These are phyloP conservation scores for Liquidambar formosana DNA, from an alignment of 164 flowering plant genomes.

Conservation along the genomic window DNA sequence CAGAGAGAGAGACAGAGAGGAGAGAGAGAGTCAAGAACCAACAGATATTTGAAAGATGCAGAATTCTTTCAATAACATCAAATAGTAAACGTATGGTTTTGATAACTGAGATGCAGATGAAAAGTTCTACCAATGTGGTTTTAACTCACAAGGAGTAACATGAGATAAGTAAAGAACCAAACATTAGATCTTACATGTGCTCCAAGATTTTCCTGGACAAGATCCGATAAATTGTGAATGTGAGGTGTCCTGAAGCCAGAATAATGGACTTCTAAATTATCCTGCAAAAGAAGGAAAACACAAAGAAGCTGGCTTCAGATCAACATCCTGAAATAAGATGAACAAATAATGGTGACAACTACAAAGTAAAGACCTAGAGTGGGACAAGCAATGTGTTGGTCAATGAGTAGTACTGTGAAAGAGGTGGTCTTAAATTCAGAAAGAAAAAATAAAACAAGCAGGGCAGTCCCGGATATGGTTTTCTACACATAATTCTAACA, in stretches of 20 bases:
- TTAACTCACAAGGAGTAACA: background rate
- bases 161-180: background rate
- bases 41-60: background rate
- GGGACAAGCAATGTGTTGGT: background rate
- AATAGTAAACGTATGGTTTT: background rate
- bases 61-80: background rate
- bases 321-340: slow-evolving; percentile 5
- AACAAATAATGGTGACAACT: background rate
- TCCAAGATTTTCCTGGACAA: slow-evolving; percentile 68
- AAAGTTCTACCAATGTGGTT: background rate
- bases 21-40: background rate
- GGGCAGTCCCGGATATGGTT: too few relatives aligned
- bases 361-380: background rate
- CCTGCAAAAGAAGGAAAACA: slow-evolving; percentile 49
- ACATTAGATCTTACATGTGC: slow-evolving; percentile 24
- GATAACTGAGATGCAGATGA: slow-evolving; percentile 1
- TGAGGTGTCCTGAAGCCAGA: slow-evolving; percentile 82
- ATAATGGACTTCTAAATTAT: slow-evolving; percentile 69
- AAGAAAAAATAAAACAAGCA: too few relatives aligned
- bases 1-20: slow-evolving; percentile 3
- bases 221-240: slow-evolving; percentile 86
- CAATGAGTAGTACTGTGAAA: too few relatives aligned
- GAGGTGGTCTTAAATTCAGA: too few relatives aligned
- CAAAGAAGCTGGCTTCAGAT: slow-evolving; percentile 2
- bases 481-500: too few relatives aligned